phyloP scores from a whole-genome alignment of 257 asterid genomes.

The Solanum chilense region DNA sequence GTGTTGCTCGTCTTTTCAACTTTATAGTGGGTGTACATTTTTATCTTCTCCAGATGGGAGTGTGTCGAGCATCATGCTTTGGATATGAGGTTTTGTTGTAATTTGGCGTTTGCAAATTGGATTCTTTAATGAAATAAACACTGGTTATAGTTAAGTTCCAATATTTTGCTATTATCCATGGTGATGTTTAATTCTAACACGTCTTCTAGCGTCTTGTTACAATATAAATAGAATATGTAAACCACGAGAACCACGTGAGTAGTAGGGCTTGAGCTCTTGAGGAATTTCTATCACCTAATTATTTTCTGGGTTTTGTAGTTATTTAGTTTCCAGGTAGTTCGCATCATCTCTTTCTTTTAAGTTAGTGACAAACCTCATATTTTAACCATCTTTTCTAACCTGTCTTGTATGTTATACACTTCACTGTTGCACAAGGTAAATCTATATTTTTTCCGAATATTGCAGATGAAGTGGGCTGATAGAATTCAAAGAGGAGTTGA shows the following conservation, averaged over 20 bases:
- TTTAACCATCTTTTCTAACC: background rate
- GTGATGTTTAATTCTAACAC: background rate
- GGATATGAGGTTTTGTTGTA: background rate
- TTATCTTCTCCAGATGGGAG: background rate
- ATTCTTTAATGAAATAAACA: background rate
- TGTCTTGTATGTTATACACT: background rate
- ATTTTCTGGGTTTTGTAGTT: background rate
- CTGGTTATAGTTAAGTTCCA: background rate
- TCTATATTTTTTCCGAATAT: background rate
- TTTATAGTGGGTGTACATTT: background rate
- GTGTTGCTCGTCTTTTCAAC: background rate
- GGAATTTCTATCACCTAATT: background rate
- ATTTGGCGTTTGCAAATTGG: background rate
- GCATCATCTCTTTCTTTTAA: background rate
- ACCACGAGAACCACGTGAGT: background rate
- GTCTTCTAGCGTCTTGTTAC: background rate
- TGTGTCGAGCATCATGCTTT: background rate
- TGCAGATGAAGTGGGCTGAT: conserved; percentile 94
- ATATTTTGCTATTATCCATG: background rate
- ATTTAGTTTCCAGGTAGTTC: background rate
- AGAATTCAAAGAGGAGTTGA: conserved; percentile 67
- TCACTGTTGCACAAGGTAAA: background rate
- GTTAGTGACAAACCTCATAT: background rate
- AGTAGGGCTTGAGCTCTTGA: background rate
- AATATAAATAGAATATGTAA: background rate